Base-by-base conservation (phyloP, 257 asterid species). In the Scutellaria barbata region DNA sequence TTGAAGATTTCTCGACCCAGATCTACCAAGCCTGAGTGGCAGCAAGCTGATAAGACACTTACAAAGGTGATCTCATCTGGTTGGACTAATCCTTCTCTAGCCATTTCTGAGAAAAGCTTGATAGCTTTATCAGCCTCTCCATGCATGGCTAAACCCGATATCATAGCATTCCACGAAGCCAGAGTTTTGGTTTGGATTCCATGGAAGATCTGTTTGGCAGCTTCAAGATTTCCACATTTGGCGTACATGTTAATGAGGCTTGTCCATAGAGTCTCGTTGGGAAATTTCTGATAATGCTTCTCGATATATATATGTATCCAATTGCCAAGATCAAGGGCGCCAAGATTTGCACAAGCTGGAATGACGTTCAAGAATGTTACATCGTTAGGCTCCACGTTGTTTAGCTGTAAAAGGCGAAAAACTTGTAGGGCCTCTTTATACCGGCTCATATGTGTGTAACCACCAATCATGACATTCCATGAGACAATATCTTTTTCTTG, bases 401-500 rank as follows among this genome's bases (percentile, higher is more conserved):
- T 55, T n/a, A 50, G 48, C 76, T 81, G 81, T 63, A 83, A 61
- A 2, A 62, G 52, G 16, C 48, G 78, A 22, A 83, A 83, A 22
- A 81, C 43, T 41, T 79, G 78, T 0, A 83, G 33, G 47, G 88
- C 85, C 2, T 81, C 82, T 45, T 33, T 78, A 4, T 75, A 81
- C 63, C 66, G 25, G 75, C 79, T 81, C 73, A 20, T 66, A 11
- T 83, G 72, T 48, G 85, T 62, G 45, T 83, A 78, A 22, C 88
- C 88, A 10, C 85, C 88, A 47, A 83, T 81, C 85, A 83, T 83
- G 54, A 80, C 85, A 57, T 83, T 83, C 87, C 87, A 83, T 5
- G 87, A 83, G 70, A 83, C 45, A 0, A 69, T 66, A 72, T 83
- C 81, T 65, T 63, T 83, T 37, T 77, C 87, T 54, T 5, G 78